Evolutionary conservation across 208 protist genomes (phyloP).

Genomic region (Wallacemonas sp.): DNA sequence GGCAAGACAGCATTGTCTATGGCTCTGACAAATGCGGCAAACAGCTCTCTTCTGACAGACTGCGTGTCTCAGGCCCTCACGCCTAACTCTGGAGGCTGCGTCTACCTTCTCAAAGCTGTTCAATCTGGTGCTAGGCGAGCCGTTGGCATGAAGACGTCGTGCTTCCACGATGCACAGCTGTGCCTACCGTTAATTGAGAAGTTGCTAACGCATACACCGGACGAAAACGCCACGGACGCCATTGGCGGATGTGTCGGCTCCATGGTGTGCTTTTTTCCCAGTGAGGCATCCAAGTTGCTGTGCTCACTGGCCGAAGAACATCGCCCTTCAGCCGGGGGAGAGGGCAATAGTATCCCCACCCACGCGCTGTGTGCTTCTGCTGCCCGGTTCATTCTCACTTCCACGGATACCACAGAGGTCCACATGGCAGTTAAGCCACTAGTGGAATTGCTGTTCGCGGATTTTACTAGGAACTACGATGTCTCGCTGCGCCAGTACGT

Average conservation of each 20-base stretch:
- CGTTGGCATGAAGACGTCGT: slow-evolving; percentile 14
- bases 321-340: neutral
- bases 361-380: slow-evolving; percentile 15
- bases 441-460: slow-evolving; percentile 9
- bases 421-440: slow-evolving; percentile 8
- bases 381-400: slow-evolving; percentile 12
- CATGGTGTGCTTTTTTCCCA: slow-evolving; percentile 25
- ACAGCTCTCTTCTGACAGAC: slow-evolving; percentile 25
- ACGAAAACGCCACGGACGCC: slow-evolving; percentile 26
- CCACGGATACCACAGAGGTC: neutral
- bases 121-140: slow-evolving; percentile 31
- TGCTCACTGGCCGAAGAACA: neutral
- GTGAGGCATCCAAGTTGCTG: neutral
- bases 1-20: slow-evolving; percentile 36
- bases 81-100: slow-evolving; percentile 19
- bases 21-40: slow-evolving; percentile 38
- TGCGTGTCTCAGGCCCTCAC: slow-evolving; percentile 28
- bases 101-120: slow-evolving; percentile 51
- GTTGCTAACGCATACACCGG: slow-evolving; percentile 28
- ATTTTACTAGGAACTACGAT: slow-evolving; percentile 16
- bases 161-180: slow-evolving; percentile 29
- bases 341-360: neutral
- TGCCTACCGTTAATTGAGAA: slow-evolving; percentile 29
- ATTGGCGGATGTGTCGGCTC: slow-evolving; percentile 36
- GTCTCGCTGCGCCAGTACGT: slow-evolving; percentile 27